phyloP scores from a whole-genome alignment of 805 yeast genomes.

The Komagataella ulmi region DNA sequence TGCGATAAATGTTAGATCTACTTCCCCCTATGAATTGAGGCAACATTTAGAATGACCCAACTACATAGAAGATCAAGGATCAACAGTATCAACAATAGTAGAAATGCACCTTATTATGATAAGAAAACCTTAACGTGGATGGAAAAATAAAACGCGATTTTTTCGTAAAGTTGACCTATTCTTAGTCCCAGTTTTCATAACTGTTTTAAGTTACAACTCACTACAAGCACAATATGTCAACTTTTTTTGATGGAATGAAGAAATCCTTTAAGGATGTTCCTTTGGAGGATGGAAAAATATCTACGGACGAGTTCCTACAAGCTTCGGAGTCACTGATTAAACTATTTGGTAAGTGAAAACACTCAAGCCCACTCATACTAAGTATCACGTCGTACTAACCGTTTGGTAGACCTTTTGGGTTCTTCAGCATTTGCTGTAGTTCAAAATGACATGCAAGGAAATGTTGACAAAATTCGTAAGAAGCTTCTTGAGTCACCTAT shows the following conservation, averaged over 20 bases:
- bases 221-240: conserved; percentile 30
- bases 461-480: conserved; percentile 61
- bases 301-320: conserved; percentile 65
- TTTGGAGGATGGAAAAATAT: conserved; percentile 45
- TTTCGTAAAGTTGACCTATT: not conserved
- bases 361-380: not conserved
- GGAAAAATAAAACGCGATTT: not conserved
- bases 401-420: conserved; percentile 46
- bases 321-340: conserved; percentile 78
- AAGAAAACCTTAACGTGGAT: not conserved
- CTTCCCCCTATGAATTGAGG: too few relatives aligned
- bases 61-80: too few relatives aligned
- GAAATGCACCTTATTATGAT: too few relatives aligned
- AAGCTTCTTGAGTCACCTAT: conserved; percentile 55
- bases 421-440: conserved; percentile 78
- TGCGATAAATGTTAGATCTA: too few relatives aligned
- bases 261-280: conserved; percentile 68
- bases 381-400: not conserved
- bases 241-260: conserved; percentile 73
- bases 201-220: not conserved
- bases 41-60: too few relatives aligned
- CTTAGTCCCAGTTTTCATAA: not conserved
- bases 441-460: conserved; percentile 81
- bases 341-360: conserved; percentile 42
- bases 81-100: too few relatives aligned